These are phyloP conservation scores for Phyllosticta ampelicida DNA, from an alignment of 2,329 filamentous ascomycete genomes.

Conservation along the genomic window DNA sequence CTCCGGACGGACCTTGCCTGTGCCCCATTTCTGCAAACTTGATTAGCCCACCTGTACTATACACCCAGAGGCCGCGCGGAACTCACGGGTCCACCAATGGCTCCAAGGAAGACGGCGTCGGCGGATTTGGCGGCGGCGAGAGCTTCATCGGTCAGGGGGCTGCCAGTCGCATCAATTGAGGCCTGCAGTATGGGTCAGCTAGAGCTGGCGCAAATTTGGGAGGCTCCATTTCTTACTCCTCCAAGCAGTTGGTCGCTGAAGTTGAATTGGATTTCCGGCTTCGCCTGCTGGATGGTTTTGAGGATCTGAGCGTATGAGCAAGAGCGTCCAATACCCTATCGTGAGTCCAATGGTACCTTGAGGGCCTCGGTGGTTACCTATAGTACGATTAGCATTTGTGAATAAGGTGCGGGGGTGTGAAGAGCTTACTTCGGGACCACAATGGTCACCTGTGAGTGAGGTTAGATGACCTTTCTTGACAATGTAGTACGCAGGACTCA, in stretches of 20 bases:
- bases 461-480: conserved; percentile 14
- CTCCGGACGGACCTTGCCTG: conserved; percentile 76
- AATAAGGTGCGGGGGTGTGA: neutral
- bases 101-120: conserved; percentile 82
- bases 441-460: conserved; percentile 27
- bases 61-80: conserved; percentile 7
- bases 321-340: neutral
- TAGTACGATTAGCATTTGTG: conserved; percentile 7
- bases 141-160: conserved; percentile 70
- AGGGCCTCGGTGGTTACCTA: conserved; percentile 75
- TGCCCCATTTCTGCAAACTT: conserved; percentile 66
- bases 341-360: conserved; percentile 48
- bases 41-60: conserved; percentile 11
- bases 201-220: neutral
- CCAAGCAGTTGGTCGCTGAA: conserved; percentile 84
- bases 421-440: conserved; percentile 30
- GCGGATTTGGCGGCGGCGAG: conserved; percentile 73
- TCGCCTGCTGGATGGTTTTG: conserved; percentile 62
- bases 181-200: conserved; percentile 43
- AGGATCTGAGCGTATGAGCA: conserved; percentile 48
- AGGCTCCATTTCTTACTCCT: conserved; percentile 54
- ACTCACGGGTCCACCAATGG: conserved; percentile 77
- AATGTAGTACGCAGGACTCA: conserved; percentile 13
- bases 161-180: conserved; percentile 75
- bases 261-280: conserved; percentile 69